Base-by-base conservation (phyloP, 2,329 filamentous ascomycete species). In the Calonectria pauciramosa region DNA sequence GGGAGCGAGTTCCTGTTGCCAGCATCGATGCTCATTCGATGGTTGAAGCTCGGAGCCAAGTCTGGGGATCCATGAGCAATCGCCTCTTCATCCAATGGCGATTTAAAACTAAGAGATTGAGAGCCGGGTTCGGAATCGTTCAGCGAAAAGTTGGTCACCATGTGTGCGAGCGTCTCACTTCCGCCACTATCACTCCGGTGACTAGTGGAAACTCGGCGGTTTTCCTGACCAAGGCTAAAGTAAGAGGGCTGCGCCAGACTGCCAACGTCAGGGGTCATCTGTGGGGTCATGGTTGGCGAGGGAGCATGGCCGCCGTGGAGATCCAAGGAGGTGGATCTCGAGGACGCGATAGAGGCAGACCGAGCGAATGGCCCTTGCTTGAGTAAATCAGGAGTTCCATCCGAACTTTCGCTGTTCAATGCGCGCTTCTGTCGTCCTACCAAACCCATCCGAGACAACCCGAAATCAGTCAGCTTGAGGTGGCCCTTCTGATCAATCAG, bases 401-500 rank as follows among this genome's bases (percentile, higher is more conserved):
- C 96, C 38, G 93, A 92, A 34, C 92, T 88, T 82, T 90, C 91
- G 87, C 90, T 93, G 82, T 94, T 97, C 63, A 98, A 89, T 28
- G 96, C 95, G 81, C 97, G 93, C 87, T 99, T 99, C 86, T 99
- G 97, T 81, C 97, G 94, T 74, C 97, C 97, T 75, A 99, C 94
- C 76, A 99, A 89, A 83, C 97, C 97, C 96, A 99, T 99, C 34
- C 97, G 93, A 16, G 97, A 99, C 32, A 99, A 89, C 75, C 97
- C 97, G 87, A 99, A 99, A 84, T 99, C 97, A 1, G 97, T 99
- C 80, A 99, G 89, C 86, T 99, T 99, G 72, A 99, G 87, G 86
- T 99, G 97, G 2, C 97, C 97, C 82, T 96, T 98, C 80, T 97
- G 95, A 82, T 99, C 97, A 80, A 99, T 99, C 68, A 99, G 90